Evolutionary conservation across 2,329 filamentous ascomycete genomes (phyloP).

Genomic region (Iodosphaeria phyllophila): DNA sequence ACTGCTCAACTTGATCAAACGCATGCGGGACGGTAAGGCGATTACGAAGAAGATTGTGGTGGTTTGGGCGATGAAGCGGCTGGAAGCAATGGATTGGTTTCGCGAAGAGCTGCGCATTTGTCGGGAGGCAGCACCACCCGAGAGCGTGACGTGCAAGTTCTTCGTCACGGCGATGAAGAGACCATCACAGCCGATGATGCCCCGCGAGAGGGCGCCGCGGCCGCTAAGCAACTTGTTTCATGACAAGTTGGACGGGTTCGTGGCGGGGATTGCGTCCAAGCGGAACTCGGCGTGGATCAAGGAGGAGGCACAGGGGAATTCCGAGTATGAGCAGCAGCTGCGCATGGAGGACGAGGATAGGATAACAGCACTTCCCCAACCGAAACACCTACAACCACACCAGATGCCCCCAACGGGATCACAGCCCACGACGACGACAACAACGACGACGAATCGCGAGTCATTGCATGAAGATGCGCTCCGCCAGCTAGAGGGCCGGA

Average conservation of each 20-base stretch:
- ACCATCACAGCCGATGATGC: too few relatives aligned
- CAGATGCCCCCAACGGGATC: conserved; percentile 17
- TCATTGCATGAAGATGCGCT: conserved; percentile 26
- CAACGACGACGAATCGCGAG: conserved; percentile 12
- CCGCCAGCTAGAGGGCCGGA: conserved; percentile 28
- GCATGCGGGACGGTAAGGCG: conserved; percentile 87
- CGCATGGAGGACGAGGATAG: conserved; percentile 69
- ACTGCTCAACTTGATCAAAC: conserved; percentile 82
- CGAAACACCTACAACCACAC: conserved; percentile 42
- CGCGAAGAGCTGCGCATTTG: conserved; percentile 86
- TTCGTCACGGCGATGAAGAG: conserved; percentile 80
- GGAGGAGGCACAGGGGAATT: conserved; percentile 63
- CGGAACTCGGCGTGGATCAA: conserved; percentile 70
- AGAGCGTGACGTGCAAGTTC: conserved; percentile 84
- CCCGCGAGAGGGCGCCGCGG: conserved; percentile 34
- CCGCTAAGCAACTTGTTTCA: conserved; percentile 62
- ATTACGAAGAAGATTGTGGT: conserved; percentile 82
- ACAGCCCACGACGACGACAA: too few relatives aligned
- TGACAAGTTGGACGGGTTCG: conserved; percentile 73
- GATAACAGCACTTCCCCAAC: conserved; percentile 62
- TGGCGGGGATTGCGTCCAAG: conserved; percentile 73
- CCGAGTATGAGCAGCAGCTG: conserved; percentile 61
- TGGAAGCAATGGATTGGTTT: conserved; percentile 96
- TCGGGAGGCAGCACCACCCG: conserved; percentile 70
- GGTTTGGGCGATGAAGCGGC: conserved; percentile 80